These are phyloP conservation scores for Trematosphaeria pertusa DNA, from an alignment of 2,329 filamentous ascomycete species.

Conservation along the genomic window DNA sequence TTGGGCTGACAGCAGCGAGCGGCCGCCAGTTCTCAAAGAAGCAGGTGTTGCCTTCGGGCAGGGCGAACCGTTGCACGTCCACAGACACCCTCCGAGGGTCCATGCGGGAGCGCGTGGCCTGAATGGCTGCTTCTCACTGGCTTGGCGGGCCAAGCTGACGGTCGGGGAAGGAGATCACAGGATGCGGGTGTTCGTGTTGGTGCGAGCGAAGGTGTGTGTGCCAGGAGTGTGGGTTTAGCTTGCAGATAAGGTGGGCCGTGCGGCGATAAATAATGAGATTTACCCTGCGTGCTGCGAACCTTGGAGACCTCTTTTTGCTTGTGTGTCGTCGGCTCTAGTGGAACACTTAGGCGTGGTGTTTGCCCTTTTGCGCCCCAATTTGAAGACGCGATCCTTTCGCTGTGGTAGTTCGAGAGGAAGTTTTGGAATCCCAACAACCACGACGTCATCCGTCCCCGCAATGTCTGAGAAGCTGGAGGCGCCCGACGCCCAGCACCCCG, in stretches of 20 bases:
- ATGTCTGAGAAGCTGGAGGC: slow-evolving; percentile 23
- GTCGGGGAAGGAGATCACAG: neutral
- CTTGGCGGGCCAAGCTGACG: neutral
- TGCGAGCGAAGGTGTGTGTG: too few relatives aligned
- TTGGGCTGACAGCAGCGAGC: neutral
- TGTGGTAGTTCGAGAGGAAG: too few relatives aligned
- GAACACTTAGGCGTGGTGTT: too few relatives aligned
- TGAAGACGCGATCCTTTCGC: too few relatives aligned
- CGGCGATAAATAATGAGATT: too few relatives aligned
- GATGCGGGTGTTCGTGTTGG: neutral
- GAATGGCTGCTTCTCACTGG: slow-evolving; percentile 1
- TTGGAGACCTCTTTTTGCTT: too few relatives aligned
- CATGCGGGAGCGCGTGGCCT: neutral
- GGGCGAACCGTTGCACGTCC: neutral
- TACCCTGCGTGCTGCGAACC: too few relatives aligned
- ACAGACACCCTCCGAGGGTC: slow-evolving; percentile 1
- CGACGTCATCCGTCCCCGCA: slow-evolving; percentile 16
- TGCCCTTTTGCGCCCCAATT: too few relatives aligned
- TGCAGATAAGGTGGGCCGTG: too few relatives aligned
- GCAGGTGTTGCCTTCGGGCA: slow-evolving; percentile 7
- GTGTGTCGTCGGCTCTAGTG: too few relatives aligned
- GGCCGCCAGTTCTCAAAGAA: neutral
- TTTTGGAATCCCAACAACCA: neutral
- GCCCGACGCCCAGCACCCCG: slow-evolving; percentile 13
- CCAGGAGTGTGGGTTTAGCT: too few relatives aligned